Evolutionary conservation across 2,329 filamentous ascomycete genomes (phyloP), one percentile per base, ranked within the genome.

Genomic region (Fusarium fujikuroi): DNA sequence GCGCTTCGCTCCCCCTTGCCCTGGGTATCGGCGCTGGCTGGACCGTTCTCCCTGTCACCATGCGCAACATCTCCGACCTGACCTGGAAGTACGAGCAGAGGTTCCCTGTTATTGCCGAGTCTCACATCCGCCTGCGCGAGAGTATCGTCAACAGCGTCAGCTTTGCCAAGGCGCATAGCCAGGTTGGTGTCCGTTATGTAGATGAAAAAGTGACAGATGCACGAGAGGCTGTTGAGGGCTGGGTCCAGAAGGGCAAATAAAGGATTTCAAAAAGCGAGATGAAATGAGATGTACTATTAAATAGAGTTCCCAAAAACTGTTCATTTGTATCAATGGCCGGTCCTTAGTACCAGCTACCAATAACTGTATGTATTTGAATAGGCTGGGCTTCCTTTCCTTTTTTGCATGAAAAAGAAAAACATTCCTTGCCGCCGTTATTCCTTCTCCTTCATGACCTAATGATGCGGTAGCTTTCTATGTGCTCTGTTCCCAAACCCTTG

Each of bases 71-170:
- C 34, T 91, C 92, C 47, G 92, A 95, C 80, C 86, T 98, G 80
- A 85, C 92, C 50, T 99, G 96, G 96, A 91, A 90, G 81, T 99
- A 96, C 82, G 96, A 99, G 90, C 90, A 97, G 88, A 91, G 89
- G 78, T 93, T 95, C 80, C 96, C 96, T 9, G 92, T 88, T 23
- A 82, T 99, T 61, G 92, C 94, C 23, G 92, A 97, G 77, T 90
- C 93, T 64, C 96, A 99, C 84, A 77, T 95, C 70, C 85, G 88
- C 79, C 86, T 93, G 59, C 91, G 92, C 69, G 90, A 93, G 78
- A 87, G 91, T 50, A 86, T 95, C 70, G 86, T 89, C 81, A 87
- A 91, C 80, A 91, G 92, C 65, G 90, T 91, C 85, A 86, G 89
- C 81, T 93, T 94, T 70, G 93, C 93, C 60, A 90, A 90, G 82